These are phyloP conservation scores for Globisporangium radiosum DNA, from an alignment of 352 stramenopile species.

Conservation along the genomic window DNA sequence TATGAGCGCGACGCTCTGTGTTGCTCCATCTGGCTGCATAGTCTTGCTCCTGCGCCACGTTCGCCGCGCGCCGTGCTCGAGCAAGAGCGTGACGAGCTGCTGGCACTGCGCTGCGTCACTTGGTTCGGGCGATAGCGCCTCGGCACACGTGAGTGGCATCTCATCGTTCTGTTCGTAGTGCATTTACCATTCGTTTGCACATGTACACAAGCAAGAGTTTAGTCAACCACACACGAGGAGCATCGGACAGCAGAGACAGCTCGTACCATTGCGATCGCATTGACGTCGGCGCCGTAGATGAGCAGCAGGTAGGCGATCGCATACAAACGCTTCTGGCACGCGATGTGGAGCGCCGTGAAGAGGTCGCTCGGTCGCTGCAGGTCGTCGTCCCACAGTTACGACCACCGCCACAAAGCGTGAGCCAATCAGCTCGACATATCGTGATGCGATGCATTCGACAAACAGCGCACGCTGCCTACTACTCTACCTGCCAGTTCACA, in stretches of 20 bases:
- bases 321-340: conserved; percentile 56
- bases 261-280: conserved; percentile 50
- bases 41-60: conserved; percentile 35
- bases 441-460: not conserved
- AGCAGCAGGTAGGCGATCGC: conserved; percentile 55
- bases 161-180: conserved; percentile 36
- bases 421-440: not conserved
- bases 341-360: conserved; percentile 56
- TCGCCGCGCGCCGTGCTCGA: conserved; percentile 34
- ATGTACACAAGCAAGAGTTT: too few species aligned
- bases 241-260: too few species aligned
- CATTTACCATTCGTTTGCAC: not conserved
- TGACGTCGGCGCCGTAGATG: conserved; percentile 66
- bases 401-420: not conserved
- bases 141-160: conserved; percentile 55
- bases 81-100: conserved; percentile 31
- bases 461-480: not conserved
- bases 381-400: not conserved
- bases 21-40: too few species aligned
- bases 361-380: conserved; percentile 46
- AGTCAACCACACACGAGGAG: too few species aligned
- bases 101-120: conserved; percentile 25
- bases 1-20: not conserved
- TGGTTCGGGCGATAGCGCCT: conserved; percentile 6
- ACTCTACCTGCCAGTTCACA: conserved; percentile 62